These are phyloP conservation scores for Phaseolus lunatus DNA, from an alignment of 306 rosid genomes.

Conservation along the genomic window DNA sequence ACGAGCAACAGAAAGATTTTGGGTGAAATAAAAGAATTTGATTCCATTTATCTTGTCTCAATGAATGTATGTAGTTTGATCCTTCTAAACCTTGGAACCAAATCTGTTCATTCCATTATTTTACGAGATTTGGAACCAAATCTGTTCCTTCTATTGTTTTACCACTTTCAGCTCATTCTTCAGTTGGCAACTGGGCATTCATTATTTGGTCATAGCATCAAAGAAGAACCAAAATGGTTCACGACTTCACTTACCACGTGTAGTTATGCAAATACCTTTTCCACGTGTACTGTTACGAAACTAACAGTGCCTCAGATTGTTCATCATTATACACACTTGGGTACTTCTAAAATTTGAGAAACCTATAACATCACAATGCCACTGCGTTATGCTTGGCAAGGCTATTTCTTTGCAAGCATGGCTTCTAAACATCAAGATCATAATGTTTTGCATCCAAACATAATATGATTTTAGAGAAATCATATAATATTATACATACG, in stretches of 20 bases:
- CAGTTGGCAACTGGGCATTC: constrained; percentile 13
- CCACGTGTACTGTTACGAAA: neutral
- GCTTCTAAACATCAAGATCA: neutral
- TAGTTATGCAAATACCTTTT: neutral
- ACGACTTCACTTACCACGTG: neutral
- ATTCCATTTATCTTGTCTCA: constrained; percentile 48
- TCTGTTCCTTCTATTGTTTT: constrained; percentile 21
- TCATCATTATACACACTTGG: neutral
- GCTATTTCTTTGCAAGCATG: neutral
- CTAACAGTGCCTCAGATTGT: neutral
- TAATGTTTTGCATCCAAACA: too few species aligned
- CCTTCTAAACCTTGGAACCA: constrained; percentile 40
- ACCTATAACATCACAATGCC: neutral
- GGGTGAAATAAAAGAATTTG: constrained; percentile 43
- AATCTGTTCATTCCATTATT: constrained; percentile 33
- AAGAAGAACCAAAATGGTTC: neutral
- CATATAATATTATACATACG: neutral
- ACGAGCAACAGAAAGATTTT: neutral
- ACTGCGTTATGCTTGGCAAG: neutral
- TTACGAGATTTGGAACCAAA: constrained; percentile 42
- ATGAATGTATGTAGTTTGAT: constrained; percentile 30
- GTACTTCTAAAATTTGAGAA: neutral
- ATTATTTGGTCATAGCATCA: neutral
- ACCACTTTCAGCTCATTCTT: constrained; percentile 14
- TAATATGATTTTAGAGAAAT: neutral